Percentiles rank a stretch among this genome's conserved stretches.
Conservation (phyloP, 1,284 basidiomycete species). For the Trametes pubescens region DNA sequence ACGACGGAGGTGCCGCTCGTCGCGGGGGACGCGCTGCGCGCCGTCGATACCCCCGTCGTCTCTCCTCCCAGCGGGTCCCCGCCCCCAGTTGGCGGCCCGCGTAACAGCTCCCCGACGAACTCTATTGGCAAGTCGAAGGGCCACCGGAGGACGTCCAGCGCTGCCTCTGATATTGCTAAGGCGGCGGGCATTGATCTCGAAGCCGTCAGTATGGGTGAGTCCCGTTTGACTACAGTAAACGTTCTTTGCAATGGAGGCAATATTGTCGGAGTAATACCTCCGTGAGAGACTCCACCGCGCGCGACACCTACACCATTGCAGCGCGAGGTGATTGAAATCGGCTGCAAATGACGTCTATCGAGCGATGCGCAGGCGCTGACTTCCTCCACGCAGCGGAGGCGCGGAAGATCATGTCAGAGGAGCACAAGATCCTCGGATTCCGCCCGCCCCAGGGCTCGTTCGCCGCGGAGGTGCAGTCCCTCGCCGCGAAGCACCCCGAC, state of each 20-base stretch:
- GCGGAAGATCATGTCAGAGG: conserved; percentile 46
- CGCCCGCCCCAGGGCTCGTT: conserved; percentile 48
- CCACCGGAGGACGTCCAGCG: conserved; percentile 27
- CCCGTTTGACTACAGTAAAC: neutral
- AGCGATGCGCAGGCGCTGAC: neutral
- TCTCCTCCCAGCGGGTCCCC: conserved; percentile 19
- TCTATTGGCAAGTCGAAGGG: conserved; percentile 14
- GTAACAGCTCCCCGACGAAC: conserved; percentile 6
- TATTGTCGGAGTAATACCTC: no score
- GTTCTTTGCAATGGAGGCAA: neutral
- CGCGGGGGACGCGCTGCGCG: conserved; percentile 33
- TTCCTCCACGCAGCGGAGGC: conserved; percentile 39
- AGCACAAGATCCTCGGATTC: conserved; percentile 49
- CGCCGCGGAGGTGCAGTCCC: conserved; percentile 48
- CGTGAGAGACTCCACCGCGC: no score
- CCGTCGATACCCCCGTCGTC: conserved; percentile 27
- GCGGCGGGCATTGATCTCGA: conserved; percentile 40
- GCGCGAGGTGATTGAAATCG: no score
- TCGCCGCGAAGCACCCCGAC: conserved; percentile 46
- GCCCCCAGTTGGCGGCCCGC: neutral
- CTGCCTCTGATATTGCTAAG: conserved; percentile 35
- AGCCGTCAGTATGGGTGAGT: conserved; percentile 38
- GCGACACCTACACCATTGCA: no score
- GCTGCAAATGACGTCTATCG: no score
- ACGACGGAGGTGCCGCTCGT: conserved; percentile 37